Conservation (phyloP, 177 flowering plant species). For the Vitis hybrid region DNA sequence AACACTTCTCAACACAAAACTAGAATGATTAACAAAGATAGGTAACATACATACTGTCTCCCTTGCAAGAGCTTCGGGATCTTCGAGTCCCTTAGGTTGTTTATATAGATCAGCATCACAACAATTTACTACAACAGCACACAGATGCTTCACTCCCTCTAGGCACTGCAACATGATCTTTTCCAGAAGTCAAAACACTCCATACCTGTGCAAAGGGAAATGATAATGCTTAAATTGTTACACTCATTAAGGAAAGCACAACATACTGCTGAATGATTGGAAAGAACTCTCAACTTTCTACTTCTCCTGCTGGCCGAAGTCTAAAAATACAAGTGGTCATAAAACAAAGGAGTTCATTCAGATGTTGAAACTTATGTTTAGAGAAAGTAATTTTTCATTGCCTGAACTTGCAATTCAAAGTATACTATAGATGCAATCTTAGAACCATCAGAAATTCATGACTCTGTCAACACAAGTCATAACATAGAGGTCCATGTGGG, state of each 20-base stretch:
- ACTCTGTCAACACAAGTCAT: too few species aligned
- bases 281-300: background rate
- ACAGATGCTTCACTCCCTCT: constrained; percentile 59
- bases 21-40: background rate
- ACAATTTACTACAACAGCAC: constrained; percentile 43
- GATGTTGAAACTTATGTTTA: background rate
- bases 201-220: constrained; percentile 41
- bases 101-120: constrained; percentile 48
- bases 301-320: background rate
- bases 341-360: too few species aligned
- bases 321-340: too few species aligned
- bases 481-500: too few species aligned
- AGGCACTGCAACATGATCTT: constrained; percentile 70
- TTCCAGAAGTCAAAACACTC: constrained; percentile 37
- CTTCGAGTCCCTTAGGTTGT: constrained; percentile 49
- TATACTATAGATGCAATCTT: too few species aligned
- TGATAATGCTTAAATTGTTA: background rate
- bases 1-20: too few species aligned
- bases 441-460: too few species aligned
- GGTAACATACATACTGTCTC: constrained; percentile 66
- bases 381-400: too few species aligned
- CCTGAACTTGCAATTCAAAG: too few species aligned
- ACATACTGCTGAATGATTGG: background rate
- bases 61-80: constrained; percentile 72
- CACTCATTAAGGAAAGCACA: background rate